A percentile compares a stretch with the other conserved stretches of the same genome.
Evolutionary conservation across 1,284 basidiomycete genomes (phyloP).

Genomic region (Entoloma clypeatum): DNA sequence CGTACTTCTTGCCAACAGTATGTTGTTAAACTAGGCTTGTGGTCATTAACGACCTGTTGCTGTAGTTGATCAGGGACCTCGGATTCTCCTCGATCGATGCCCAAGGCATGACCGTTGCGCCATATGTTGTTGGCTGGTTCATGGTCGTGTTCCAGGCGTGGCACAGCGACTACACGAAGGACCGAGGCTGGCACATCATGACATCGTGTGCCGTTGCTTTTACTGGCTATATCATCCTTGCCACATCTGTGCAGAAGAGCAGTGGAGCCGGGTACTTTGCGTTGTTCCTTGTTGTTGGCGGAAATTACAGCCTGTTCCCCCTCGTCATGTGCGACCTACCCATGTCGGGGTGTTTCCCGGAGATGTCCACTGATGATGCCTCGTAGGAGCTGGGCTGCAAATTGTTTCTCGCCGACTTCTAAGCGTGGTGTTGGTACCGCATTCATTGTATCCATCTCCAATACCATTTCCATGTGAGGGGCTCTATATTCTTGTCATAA

Average conservation of each 20-base stretch:
- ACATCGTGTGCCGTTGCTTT: constrained; percentile 40
- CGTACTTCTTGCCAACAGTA: constrained; percentile 54
- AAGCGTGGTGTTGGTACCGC: constrained; percentile 57
- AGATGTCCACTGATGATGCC: background rate
- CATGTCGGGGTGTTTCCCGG: background rate
- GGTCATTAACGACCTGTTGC: background rate
- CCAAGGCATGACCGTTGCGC: constrained; percentile 53
- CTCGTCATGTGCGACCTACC: constrained; percentile 43
- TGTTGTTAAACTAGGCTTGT: constrained; percentile 11
- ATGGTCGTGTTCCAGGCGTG: constrained; percentile 49
- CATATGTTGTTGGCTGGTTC: constrained; percentile 52
- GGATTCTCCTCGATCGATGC: constrained; percentile 53
- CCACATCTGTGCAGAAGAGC: constrained; percentile 45
- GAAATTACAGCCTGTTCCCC: constrained; percentile 52
- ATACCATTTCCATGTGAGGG: constrained; percentile 51
- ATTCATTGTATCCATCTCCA: constrained; percentile 55
- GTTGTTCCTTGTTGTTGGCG: constrained; percentile 51
- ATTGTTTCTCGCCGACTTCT: constrained; percentile 52
- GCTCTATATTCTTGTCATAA: background rate
- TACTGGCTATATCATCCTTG: constrained; percentile 50
- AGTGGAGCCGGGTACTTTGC: constrained; percentile 54
- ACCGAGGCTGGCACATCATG: constrained; percentile 55
- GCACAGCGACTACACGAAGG: constrained; percentile 49
- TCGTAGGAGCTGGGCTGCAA: constrained; percentile 54
- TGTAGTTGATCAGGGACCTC: constrained; percentile 47